These are phyloP conservation scores for Salix koriyanagi DNA, from an alignment of 345 rosid species.

Conservation along the genomic window DNA sequence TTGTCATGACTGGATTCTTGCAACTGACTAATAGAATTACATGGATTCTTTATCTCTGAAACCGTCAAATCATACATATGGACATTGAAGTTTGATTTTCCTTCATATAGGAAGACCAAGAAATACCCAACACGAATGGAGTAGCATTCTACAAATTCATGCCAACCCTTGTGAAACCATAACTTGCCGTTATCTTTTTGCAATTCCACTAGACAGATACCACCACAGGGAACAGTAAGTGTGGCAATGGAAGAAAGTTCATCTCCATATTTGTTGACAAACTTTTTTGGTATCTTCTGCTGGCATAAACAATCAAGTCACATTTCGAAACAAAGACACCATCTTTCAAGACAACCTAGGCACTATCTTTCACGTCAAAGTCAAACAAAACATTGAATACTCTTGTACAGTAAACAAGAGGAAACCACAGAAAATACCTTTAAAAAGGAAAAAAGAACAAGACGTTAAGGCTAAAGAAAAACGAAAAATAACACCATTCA, in stretches of 20 bases:
- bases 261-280: conserved; percentile 34
- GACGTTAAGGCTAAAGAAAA: background rate
- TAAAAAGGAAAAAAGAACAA: background rate
- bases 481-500: background rate
- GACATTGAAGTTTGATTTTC: too few species aligned
- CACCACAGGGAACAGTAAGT: too few species aligned
- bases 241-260: conserved; percentile 26
- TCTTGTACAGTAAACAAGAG: background rate
- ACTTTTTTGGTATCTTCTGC: conserved; percentile 39
- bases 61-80: too few species aligned
- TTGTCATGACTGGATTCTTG: too few species aligned
- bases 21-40: too few species aligned
- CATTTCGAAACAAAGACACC: background rate
- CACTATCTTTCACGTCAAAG: background rate
- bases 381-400: background rate
- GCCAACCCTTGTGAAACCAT: too few species aligned
- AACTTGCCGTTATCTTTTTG: too few species aligned
- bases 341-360: background rate
- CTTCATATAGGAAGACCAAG: too few species aligned
- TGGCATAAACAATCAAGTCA: conserved; percentile 3
- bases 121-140: too few species aligned
- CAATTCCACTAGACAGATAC: too few species aligned
- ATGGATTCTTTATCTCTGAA: too few species aligned
- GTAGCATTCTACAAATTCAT: too few species aligned
- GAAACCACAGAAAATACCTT: background rate